Base-by-base conservation (phyloP, 2,329 filamentous ascomycete genomes). In the Gaeumannomyces sp. region DNA sequence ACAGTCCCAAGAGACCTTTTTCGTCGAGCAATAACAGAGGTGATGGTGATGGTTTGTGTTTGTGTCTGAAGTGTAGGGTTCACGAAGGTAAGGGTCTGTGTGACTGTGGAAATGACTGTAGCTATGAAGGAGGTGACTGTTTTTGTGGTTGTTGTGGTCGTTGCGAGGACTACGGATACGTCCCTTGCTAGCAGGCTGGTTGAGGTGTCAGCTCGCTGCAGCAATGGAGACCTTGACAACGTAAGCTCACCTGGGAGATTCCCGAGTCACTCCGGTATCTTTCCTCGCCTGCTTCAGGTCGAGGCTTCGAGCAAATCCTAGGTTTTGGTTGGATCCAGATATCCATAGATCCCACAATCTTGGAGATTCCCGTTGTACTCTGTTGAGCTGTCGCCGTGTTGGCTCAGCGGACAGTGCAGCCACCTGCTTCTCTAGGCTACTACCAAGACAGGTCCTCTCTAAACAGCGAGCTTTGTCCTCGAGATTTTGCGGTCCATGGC, bases 1-100 rank as follows among this genome's bases (percentile, higher is more conserved):
- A 25, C 22, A n/a, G 45, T 3, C 22, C 45, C 22, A 11, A 5
- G n/a, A 25, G 45, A 25, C n/a, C 45, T 25, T 53, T 45, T 60
- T 38, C 45, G 60, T 59, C 4, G 63, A 65, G 13, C 59, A 61
- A 64, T 63, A 25, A 69, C 67, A 1, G 65, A 66, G 0, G 67
- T 71, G 50, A 66, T 64, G 3, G 68, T 70, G 16, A 68, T 60
- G 1, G 69, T 69, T 16, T 63, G 64, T 4, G 71, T 72, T 29
- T 72, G 66, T 13, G 71, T 71, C n/a, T 64, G 65, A 16, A 70
- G 59, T 10, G 64, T 35, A 4, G 72, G 72, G 56, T 72, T 66
- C 56, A 71, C 25, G 22, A 72, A 66, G 6, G 72, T 73, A 57
- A 75, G 67, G 1, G 70, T 69, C 29, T 71, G 64, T 1, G 67